These are phyloP conservation scores for Fistulinella prunicolor DNA, from an alignment of 768 basidiomycete genomes.

Conservation along the genomic window DNA sequence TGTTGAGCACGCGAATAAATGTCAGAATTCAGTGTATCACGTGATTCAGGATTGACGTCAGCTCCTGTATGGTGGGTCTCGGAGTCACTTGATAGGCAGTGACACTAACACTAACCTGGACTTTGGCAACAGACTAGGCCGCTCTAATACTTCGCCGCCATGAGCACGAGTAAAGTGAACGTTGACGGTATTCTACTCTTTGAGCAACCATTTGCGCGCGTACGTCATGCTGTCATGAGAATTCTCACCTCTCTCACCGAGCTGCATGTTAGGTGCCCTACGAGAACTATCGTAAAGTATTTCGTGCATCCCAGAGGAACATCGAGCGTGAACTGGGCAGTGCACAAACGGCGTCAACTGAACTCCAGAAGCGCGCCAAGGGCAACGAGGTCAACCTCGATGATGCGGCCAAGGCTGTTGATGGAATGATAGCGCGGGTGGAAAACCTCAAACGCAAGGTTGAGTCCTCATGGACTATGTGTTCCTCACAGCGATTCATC, in stretches of 20 bases:
- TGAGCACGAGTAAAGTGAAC: constrained; percentile 52
- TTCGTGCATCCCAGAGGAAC: constrained; percentile 75
- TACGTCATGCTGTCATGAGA: constrained; percentile 32
- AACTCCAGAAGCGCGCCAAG: constrained; percentile 51
- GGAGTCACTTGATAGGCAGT: too few relatives aligned
- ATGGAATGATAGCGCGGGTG: constrained; percentile 72
- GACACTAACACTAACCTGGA: constrained; percentile 1
- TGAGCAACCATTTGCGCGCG: constrained; percentile 80
- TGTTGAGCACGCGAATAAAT: not conserved
- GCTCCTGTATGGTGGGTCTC: not conserved
- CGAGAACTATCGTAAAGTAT: constrained; percentile 87
- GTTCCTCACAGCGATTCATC: constrained; percentile 12
- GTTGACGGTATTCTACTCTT: constrained; percentile 75
- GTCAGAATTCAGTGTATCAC: constrained; percentile 18
- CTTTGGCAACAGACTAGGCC: constrained; percentile 9
- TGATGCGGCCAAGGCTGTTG: constrained; percentile 59
- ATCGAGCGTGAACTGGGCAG: constrained; percentile 76
- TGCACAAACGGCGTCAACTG: constrained; percentile 53
- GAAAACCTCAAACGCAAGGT: constrained; percentile 90
- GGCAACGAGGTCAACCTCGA: constrained; percentile 40
- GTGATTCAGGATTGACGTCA: constrained; percentile 26
- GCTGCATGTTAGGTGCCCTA: constrained; percentile 66
- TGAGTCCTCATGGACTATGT: constrained; percentile 17
- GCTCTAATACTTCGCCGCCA: constrained; percentile 10
- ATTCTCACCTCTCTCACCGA: constrained; percentile 9